These are phyloP conservation scores for Aquilaria agallochum DNA, from an alignment of 441 rosid species.

Conservation along the genomic window DNA sequence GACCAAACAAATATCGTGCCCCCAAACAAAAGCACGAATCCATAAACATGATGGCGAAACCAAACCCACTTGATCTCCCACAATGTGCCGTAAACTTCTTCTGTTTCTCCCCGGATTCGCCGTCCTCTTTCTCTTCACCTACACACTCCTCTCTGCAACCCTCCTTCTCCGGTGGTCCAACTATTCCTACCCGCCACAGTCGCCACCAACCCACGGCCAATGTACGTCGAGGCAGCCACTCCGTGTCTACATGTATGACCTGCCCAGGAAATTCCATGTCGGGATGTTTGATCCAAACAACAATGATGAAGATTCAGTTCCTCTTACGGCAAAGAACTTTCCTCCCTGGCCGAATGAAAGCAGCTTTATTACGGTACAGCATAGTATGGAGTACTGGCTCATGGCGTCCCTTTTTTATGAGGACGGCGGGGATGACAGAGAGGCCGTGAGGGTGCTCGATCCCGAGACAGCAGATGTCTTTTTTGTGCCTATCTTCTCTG, in stretches of 20 bases:
- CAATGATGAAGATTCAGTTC: constrained; percentile 32
- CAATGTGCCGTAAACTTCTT: no score
- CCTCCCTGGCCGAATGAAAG: constrained; percentile 68
- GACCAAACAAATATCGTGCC: no score
- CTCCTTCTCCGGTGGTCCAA: constrained; percentile 49
- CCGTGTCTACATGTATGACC: constrained; percentile 87
- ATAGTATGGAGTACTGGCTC: constrained; percentile 95
- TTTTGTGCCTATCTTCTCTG: constrained; percentile 88
- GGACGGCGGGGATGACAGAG: constrained; percentile 36
- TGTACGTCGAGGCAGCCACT: constrained; percentile 34
- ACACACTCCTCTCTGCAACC: constrained; percentile 63
- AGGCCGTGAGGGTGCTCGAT: constrained; percentile 87
- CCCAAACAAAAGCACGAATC: no score
- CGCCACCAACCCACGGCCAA: constrained; percentile 21
- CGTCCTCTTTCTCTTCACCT: constrained; percentile 55
- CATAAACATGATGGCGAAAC: no score
- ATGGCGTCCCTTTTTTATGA: constrained; percentile 80
- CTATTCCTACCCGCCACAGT: constrained; percentile 48
- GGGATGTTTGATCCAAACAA: constrained; percentile 59
- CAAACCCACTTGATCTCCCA: no score
- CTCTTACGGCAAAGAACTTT: constrained; percentile 49
- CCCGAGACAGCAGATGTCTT: constrained; percentile 81
- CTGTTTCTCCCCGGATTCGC: constrained; percentile 16
- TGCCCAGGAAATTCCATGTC: constrained; percentile 76
- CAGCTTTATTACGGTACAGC: constrained; percentile 60